These are phyloP conservation scores for Aspergillus fumigatiaffinis DNA, from an alignment of 2,329 filamentous ascomycete genomes.

Conservation along the genomic window DNA sequence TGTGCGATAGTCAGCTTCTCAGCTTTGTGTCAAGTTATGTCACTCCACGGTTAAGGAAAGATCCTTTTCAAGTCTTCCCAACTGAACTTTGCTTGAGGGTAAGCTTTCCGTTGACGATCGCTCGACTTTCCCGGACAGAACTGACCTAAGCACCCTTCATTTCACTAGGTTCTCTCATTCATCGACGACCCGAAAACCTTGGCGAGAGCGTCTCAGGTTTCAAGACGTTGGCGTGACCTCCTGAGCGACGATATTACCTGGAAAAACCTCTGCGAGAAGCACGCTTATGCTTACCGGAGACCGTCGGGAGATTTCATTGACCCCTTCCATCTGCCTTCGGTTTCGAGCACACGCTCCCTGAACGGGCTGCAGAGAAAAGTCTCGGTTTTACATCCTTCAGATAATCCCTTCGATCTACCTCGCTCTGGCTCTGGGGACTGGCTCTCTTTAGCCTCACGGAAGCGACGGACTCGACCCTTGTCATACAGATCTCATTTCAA, in stretches of 20 bases:
- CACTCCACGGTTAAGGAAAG: slow-evolving; percentile 88
- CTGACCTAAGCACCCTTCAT: slow-evolving; percentile 11
- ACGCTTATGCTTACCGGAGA: slow-evolving; percentile 81
- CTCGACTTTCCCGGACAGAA: background rate
- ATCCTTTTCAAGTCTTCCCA: slow-evolving; percentile 87
- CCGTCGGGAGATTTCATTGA: slow-evolving; percentile 45
- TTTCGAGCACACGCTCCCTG: slow-evolving; percentile 17
- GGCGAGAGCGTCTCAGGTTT: slow-evolving; percentile 93
- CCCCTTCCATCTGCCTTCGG: slow-evolving; percentile 27
- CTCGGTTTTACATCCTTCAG: slow-evolving; percentile 38
- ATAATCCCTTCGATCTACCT: slow-evolving; percentile 46
- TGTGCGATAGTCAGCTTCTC: slow-evolving; percentile 91
- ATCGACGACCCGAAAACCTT: slow-evolving; percentile 95
- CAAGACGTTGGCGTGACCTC: slow-evolving; percentile 85
- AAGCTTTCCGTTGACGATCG: slow-evolving; percentile 32
- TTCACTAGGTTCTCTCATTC: slow-evolving; percentile 76
- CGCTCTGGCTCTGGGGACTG: slow-evolving; percentile 32
- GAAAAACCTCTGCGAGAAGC: slow-evolving; percentile 95
- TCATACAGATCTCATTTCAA: slow-evolving; percentile 98
- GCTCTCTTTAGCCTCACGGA: slow-evolving; percentile 30
- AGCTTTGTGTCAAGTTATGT: slow-evolving; percentile 97
- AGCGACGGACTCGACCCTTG: slow-evolving; percentile 60
- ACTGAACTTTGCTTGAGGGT: slow-evolving; percentile 90
- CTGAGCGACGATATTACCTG: slow-evolving; percentile 96
- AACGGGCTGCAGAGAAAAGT: slow-evolving; percentile 21